These are phyloP conservation scores for Umbelopsis sp. DNA, from an alignment of 192 early-diverging fungal genomes.

Conservation along the genomic window DNA sequence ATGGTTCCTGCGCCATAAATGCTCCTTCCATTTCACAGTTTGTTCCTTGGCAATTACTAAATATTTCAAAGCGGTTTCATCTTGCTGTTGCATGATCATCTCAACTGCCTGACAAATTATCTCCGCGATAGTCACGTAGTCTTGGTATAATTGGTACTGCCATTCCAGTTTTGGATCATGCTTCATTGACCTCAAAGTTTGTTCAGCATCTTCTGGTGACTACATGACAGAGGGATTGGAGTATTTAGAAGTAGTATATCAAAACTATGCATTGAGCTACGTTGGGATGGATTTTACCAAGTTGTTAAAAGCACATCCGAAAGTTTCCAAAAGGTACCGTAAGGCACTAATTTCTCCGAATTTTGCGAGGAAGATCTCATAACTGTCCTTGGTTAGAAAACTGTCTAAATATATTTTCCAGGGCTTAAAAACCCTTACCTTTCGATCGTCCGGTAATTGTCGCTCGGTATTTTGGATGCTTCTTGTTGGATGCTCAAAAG, in stretches of 20 bases:
- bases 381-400: neutral
- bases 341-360: conserved; percentile 18
- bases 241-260: neutral
- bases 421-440: neutral
- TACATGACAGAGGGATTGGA: neutral
- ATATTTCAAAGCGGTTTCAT: conserved; percentile 9
- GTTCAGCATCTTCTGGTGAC: neutral
- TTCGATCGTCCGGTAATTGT: conserved; percentile 8
- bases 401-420: neutral
- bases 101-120: conserved; percentile 11
- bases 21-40: conserved; percentile 28
- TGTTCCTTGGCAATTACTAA: conserved; percentile 25
- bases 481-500: conserved; percentile 17
- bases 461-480: neutral
- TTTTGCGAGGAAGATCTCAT: conserved; percentile 20
- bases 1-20: neutral
- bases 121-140: neutral
- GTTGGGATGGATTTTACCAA: neutral
- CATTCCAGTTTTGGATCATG: neutral
- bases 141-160: conserved; percentile 8
- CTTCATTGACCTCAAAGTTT: neutral
- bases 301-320: neutral
- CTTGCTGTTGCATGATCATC: neutral
- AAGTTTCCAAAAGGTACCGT: conserved; percentile 3
- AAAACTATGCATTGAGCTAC: no score